Base-by-base conservation (phyloP, 1,139 yeast genomes). In the Yamadazyma dendronema region DNA sequence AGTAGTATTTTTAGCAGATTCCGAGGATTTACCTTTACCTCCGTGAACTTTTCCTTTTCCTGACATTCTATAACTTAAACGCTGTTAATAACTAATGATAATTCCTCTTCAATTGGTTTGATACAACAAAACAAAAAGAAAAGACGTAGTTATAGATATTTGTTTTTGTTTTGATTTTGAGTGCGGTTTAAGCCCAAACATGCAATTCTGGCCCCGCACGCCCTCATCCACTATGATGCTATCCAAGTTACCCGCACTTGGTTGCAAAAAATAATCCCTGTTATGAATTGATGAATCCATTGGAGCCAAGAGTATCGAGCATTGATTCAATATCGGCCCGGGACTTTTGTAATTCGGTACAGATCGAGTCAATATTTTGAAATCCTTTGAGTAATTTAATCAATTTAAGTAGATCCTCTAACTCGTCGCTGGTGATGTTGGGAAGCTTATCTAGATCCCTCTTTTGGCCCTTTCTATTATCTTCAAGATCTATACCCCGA, bases 1-100 rank as follows among this genome's bases (percentile, higher is more conserved):
- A 54, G 88, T 80, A 47, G 87, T 70, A 22, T 65, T 59, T 65
- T 85, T 79, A 46, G 77, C 67, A 41, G 82, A 74, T 48, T 72
- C 76, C 37, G 95, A 85, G 34, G 95, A 86, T 58, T 89, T 89
- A 50, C 96, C 96, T 66, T 89, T 89, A 59, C 96, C 96, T 57
- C 96, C 96, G 69, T 90, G 96, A 48, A 86, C 95, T 79, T 90
- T 90, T 53, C 97, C 97, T 56, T 71, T 71, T 39, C 77, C 77
- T 41, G 96, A 86, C 97, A 89, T 89, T 31, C 19, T 37, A 19
- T 19, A 19, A 19, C 22, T 9, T 19, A 7, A 19, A 6, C 6
- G 22, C 6, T 19, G 9, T 6, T 19, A 19, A 7, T 7, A 19
- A 19, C 22, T 19, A 19, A 19, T 19, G 22, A 19, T 19, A 16